phyloP scores from a whole-genome alignment of 345 rosid species.

The Odontarrhena argentea region DNA sequence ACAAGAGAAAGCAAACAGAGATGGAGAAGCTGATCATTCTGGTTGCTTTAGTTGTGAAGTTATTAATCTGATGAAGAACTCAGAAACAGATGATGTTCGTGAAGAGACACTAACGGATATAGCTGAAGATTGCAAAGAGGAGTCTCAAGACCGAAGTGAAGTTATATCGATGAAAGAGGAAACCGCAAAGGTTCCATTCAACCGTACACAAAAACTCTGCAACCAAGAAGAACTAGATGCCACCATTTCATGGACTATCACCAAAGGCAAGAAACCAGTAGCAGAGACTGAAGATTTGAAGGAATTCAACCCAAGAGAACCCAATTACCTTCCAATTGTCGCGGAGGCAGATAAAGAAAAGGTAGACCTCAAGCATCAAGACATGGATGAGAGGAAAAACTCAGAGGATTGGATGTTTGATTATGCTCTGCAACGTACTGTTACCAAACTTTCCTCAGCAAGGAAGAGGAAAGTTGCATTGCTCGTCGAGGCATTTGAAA shows the following conservation, averaged over 20 bases:
- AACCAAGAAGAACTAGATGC: slow-evolving; percentile 39
- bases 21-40: slow-evolving; percentile 19
- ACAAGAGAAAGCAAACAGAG: slow-evolving; percentile 19
- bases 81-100: slow-evolving; percentile 28
- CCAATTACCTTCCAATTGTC: slow-evolving; percentile 67
- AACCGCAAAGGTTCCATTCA: slow-evolving; percentile 21
- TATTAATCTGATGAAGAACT: slow-evolving; percentile 9
- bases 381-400: slow-evolving; percentile 66
- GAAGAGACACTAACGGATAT: slow-evolving; percentile 18
- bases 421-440: slow-evolving; percentile 72
- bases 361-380: slow-evolving; percentile 79
- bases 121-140: slow-evolving; percentile 30
- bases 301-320: slow-evolving; percentile 76
- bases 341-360: slow-evolving; percentile 65
- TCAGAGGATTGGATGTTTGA: slow-evolving; percentile 97
- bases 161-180: slow-evolving; percentile 13
- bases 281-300: slow-evolving; percentile 45
- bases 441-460: slow-evolving; percentile 75
- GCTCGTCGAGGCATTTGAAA: slow-evolving; percentile 93
- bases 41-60: slow-evolving; percentile 17
- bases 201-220: slow-evolving; percentile 32
- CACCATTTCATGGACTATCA: slow-evolving; percentile 46
- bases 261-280: slow-evolving; percentile 40
- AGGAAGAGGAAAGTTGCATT: slow-evolving; percentile 84
- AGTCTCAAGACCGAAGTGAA: slow-evolving; percentile 39